Conservation (phyloP, 139 green algal species). For the Chlamydomonas sp. region DNA sequence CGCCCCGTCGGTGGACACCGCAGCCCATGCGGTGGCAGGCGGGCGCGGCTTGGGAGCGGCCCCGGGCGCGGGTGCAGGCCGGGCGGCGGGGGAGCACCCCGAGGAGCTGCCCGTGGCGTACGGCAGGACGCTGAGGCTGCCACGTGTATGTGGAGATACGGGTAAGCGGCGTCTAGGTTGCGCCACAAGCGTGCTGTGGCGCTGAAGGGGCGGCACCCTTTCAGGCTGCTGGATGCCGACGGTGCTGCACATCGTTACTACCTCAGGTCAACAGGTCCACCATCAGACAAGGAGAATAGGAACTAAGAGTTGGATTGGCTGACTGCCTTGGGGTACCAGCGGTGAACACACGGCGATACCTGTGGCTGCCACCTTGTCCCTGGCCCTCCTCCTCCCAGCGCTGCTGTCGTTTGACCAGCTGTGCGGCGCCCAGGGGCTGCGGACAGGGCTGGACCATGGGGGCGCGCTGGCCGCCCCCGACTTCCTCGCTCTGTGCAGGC, state of each 20-base stretch:
- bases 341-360: neutral
- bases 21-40: no score
- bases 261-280: no score
- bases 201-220: neutral
- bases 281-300: neutral
- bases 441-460: neutral
- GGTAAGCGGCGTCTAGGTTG: neutral
- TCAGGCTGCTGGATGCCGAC: neutral
- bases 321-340: neutral
- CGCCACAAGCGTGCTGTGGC: no score
- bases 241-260: neutral
- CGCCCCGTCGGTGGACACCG: no score
- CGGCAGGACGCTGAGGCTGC: slow-evolving; percentile 20
- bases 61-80: neutral
- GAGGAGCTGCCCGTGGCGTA: slow-evolving; percentile 23
- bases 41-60: no score
- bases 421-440: slow-evolving; percentile 60
- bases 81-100: neutral
- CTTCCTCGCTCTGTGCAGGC: slow-evolving; percentile 72
- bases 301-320: no score
- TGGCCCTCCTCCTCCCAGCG: slow-evolving; percentile 26
- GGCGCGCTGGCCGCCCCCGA: slow-evolving; percentile 78
- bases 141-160: neutral
- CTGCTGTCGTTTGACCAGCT: slow-evolving; percentile 85
- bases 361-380: no score